Evolutionary conservation across 2,329 filamentous ascomycete species (phyloP).

Genomic region (Corynespora cassiicola): DNA sequence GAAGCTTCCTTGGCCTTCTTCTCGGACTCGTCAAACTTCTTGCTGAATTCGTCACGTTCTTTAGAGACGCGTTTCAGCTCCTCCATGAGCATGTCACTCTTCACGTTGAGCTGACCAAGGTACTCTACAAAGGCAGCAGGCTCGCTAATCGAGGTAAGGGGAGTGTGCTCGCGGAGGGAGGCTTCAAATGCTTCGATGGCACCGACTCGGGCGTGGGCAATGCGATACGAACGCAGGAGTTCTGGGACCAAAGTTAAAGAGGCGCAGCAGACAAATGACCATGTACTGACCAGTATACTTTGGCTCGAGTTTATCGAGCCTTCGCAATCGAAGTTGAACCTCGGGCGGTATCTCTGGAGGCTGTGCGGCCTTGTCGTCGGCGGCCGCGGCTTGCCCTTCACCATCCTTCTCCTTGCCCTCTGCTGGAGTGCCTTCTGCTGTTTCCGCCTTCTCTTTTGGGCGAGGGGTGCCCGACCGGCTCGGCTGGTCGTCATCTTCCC

Average conservation of each 20-base stretch:
- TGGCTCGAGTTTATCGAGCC: constrained; percentile 87
- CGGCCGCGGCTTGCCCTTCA: constrained; percentile 31
- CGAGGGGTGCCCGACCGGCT: constrained; percentile 68
- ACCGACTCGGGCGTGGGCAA: constrained; percentile 84
- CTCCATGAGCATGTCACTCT: constrained; percentile 91
- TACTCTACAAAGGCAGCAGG: constrained; percentile 87
- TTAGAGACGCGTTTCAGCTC: constrained; percentile 86
- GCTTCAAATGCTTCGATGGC: constrained; percentile 94
- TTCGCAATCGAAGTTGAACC: constrained; percentile 76
- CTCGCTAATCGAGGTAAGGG: constrained; percentile 85
- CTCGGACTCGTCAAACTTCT: constrained; percentile 74
- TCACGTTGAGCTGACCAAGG: constrained; percentile 82
- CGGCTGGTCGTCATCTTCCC: constrained; percentile 75
- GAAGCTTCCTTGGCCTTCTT: constrained; percentile 67
- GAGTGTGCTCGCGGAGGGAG: constrained; percentile 88
- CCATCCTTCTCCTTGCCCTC: constrained; percentile 41
- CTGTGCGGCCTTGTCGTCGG: constrained; percentile 31
- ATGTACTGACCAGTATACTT: constrained; percentile 75
- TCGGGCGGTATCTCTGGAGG: constrained; percentile 73
- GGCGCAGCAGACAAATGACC: constrained; percentile 1
- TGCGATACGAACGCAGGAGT: constrained; percentile 86
- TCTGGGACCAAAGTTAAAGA: constrained; percentile 60
- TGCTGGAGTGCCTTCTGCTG: constrained; percentile 23
- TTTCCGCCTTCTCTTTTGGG: constrained; percentile 50
- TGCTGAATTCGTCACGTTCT: constrained; percentile 81